phyloP scores from a whole-genome alignment of 148 eudicot species.

The Nepenthes mirabilis region DNA sequence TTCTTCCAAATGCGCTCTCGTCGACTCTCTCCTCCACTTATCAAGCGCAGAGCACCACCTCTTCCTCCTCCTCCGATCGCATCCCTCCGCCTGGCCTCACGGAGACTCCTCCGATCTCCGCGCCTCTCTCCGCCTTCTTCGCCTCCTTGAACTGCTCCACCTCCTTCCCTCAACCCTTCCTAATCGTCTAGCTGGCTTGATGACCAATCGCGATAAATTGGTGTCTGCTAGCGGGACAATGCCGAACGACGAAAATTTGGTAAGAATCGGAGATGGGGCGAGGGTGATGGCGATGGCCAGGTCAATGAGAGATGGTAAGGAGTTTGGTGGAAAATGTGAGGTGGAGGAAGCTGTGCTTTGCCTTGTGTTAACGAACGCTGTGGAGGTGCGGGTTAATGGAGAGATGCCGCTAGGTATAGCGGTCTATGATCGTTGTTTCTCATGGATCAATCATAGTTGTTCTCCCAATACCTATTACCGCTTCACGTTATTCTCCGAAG shows the following conservation, averaged over 20 bases:
- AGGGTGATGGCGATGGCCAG: slow-evolving; percentile 39
- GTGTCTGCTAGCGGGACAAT: background rate
- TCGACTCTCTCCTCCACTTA: slow-evolving; percentile 28
- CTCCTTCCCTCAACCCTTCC: background rate
- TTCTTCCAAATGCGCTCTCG: slow-evolving; percentile 24
- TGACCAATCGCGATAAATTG: slow-evolving; percentile 22
- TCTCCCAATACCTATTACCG: slow-evolving; percentile 60
- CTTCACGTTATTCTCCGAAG: slow-evolving; percentile 12
- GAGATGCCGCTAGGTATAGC: slow-evolving; percentile 39
- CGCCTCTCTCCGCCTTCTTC: slow-evolving; percentile 53
- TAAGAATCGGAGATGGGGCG: slow-evolving; percentile 32
- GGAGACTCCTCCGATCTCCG: slow-evolving; percentile 49
- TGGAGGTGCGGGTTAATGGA: slow-evolving; percentile 39
- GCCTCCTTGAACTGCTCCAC: slow-evolving; percentile 11
- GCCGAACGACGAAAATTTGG: slow-evolving; percentile 5
- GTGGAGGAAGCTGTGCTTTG: slow-evolving; percentile 47
- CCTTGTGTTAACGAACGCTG: slow-evolving; percentile 49
- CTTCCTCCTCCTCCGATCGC: slow-evolving; percentile 15
- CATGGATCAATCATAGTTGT: slow-evolving; percentile 80
- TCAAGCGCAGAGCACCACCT: slow-evolving; percentile 43
- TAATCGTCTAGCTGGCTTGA: slow-evolving; percentile 22
- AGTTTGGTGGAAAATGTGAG: slow-evolving; percentile 10
- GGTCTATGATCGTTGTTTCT: slow-evolving; percentile 43
- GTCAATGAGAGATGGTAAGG: slow-evolving; percentile 20
- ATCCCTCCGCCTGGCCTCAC: slow-evolving; percentile 11